Percentiles rank a stretch among this genome's conserved stretches.
Conservation (phyloP, 73 alveolate genomes). For the Uronychia setigera region DNA sequence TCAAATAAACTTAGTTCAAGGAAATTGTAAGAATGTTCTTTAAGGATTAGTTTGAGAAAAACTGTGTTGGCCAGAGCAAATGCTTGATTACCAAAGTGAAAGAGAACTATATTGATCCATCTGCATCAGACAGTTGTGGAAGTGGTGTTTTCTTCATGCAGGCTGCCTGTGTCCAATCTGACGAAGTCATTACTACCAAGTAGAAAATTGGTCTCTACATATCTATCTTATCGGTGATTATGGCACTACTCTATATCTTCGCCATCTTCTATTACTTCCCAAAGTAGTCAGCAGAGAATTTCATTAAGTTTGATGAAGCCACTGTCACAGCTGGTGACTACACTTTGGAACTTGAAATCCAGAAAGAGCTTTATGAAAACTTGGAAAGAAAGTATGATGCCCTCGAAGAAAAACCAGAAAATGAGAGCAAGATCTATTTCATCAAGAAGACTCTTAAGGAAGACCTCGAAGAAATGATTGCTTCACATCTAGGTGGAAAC, state of each 20-base stretch:
- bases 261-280: neutral
- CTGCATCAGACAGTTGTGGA: neutral
- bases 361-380: conserved; percentile 18
- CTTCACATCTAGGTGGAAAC: neutral
- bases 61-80: neutral
- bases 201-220: neutral
- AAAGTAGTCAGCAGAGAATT: neutral
- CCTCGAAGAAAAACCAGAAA: neutral
- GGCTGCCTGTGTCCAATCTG: neutral
- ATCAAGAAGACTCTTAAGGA: neutral
- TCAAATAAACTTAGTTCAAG: neutral
- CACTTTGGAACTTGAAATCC: conserved; percentile 34
- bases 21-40: neutral
- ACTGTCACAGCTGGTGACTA: conserved; percentile 67
- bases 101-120: neutral
- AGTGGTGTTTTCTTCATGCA: neutral
- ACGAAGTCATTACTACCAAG: neutral
- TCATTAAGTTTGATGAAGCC: neutral
- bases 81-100: neutral
- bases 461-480: neutral
- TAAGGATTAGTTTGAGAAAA: neutral
- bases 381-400: neutral
- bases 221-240: neutral
- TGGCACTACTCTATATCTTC: neutral
- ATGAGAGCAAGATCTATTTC: neutral